phyloP scores from a whole-genome alignment of 2,329 filamentous ascomycete species.

The Exophiala sp. region DNA sequence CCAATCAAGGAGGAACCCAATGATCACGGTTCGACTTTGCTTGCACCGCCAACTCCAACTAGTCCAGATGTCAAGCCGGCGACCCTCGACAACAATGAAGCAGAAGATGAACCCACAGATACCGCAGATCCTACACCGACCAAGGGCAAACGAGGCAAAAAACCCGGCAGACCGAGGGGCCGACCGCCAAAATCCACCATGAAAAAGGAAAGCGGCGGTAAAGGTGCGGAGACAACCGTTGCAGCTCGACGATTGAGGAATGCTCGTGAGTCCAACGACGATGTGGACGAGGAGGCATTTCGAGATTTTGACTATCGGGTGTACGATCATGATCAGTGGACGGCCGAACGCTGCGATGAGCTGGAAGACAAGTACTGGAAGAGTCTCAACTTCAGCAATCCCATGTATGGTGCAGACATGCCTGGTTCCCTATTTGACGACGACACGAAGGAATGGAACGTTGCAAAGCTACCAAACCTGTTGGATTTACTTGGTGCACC shows the following conservation, averaged over 20 bases:
- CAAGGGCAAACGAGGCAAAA: constrained; percentile 38
- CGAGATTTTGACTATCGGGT: constrained; percentile 86
- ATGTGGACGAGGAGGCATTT: constrained; percentile 84
- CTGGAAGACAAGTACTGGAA: constrained; percentile 96
- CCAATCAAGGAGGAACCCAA: constrained; percentile 37
- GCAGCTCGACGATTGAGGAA: constrained; percentile 85
- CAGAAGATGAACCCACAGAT: constrained; percentile 28
- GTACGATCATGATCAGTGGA: constrained; percentile 77
- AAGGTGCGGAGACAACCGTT: constrained; percentile 61
- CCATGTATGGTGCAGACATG: constrained; percentile 94
- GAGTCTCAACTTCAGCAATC: constrained; percentile 87
- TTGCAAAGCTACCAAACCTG: constrained; percentile 88
- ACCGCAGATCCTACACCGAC: constrained; percentile 28
- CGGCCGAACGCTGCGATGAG: constrained; percentile 85
- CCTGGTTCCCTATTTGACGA: constrained; percentile 92
- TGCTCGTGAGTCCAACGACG: constrained; percentile 65
- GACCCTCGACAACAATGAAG: constrained; percentile 33
- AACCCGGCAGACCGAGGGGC: constrained; percentile 39
- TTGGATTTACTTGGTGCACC: constrained; percentile 92
- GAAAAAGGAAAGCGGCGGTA: constrained; percentile 52
- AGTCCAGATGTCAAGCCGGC: constrained; percentile 42
- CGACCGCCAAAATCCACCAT: constrained; percentile 44
- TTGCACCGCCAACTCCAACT: constrained; percentile 50
- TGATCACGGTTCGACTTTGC: constrained; percentile 37
- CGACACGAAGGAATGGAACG: constrained; percentile 76